phyloP scores from a whole-genome alignment of 768 basidiomycete genomes.

The Psilocybe azurescens region DNA sequence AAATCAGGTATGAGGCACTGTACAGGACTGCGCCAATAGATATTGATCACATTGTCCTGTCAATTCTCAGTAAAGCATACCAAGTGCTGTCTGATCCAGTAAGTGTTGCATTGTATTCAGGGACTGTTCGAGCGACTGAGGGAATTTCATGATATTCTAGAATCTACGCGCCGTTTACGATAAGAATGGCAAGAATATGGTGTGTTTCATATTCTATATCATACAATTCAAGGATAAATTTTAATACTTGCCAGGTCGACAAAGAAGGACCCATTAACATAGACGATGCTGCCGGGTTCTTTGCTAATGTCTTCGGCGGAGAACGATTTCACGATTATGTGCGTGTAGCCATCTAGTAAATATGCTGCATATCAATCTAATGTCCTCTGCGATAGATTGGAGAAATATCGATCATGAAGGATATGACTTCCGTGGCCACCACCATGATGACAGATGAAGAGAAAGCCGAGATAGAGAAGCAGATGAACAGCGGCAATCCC shows the following conservation, averaged over 20 bases:
- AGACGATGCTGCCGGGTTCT: conserved; percentile 95
- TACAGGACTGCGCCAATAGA: not conserved
- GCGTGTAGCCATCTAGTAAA: conserved; percentile 36
- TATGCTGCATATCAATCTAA: not conserved
- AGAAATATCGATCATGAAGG: conserved; percentile 95
- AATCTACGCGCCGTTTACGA: conserved; percentile 92
- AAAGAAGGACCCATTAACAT: conserved; percentile 80
- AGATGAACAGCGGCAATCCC: conserved; percentile 47
- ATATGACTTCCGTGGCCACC: conserved; percentile 83
- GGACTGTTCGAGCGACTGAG: not conserved
- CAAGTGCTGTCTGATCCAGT: conserved; percentile 89
- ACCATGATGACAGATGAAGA: conserved; percentile 95
- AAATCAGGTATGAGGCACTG: conserved; percentile 74
- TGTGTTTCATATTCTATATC: conserved; percentile 33
- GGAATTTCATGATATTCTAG: conserved; percentile 36
- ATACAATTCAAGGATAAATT: not conserved
- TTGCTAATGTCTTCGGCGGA: conserved; percentile 95
- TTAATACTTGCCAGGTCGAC: conserved; percentile 52
- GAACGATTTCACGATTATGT: conserved; percentile 91
- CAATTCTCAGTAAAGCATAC: conserved; percentile 81
- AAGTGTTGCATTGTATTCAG: conserved; percentile 28
- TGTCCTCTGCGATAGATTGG: conserved; percentile 69
- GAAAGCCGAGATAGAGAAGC: conserved; percentile 83
- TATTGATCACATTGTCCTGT: not conserved
- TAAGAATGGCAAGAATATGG: conserved; percentile 92